Base-by-base conservation (phyloP, 164 flowering plant species). In the Vitis riparia region DNA sequence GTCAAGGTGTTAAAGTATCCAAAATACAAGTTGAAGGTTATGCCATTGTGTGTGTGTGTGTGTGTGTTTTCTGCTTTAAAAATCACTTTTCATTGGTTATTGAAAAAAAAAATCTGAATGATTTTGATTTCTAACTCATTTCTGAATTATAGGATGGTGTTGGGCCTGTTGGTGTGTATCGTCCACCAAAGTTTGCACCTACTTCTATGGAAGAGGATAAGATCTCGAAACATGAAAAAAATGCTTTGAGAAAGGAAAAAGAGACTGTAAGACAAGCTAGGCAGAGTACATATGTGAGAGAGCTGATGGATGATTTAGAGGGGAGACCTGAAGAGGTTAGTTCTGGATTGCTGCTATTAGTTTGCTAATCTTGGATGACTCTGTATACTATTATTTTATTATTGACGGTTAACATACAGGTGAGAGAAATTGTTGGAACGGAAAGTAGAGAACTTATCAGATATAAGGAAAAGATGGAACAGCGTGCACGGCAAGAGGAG, bases 241-340 rank as follows among this genome's bases (percentile, higher is more conserved):
- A 83, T 75, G 90, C 88, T 53, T 19, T 71, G 69, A 88, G 99
- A 73, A 92, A 62, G 81, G 91, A 85, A 69, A 82, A 77, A 69
- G 66, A 81, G 55, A 62, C 75, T 62, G 58, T 88, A 48, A 75
- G 87, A 59, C 80, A 75, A 73, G 79, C 93, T 48, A 82, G 68
- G 60, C 82, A 79, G 65, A 89, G 86, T 81, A 68, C 73, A 55
- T 91, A 70, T 73, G 44, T 90, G 74, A 86, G 78, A 76, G 90
- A 85, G 0, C 16, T 93, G 72, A 73, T 87, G 78, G 72, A 93
- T 81, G 89, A 88, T 59, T 23, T 87, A 23, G 94, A 89, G 73
- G 99, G 91, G 17, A 87, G 80, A 80, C 99, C 99, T 49, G 96
- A 93, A 76, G 99, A 95, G 93, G 99, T 94, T 29, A 62, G 85